Conservation (phyloP, 106 monocot species). For the Xerophyta viscosa region DNA sequence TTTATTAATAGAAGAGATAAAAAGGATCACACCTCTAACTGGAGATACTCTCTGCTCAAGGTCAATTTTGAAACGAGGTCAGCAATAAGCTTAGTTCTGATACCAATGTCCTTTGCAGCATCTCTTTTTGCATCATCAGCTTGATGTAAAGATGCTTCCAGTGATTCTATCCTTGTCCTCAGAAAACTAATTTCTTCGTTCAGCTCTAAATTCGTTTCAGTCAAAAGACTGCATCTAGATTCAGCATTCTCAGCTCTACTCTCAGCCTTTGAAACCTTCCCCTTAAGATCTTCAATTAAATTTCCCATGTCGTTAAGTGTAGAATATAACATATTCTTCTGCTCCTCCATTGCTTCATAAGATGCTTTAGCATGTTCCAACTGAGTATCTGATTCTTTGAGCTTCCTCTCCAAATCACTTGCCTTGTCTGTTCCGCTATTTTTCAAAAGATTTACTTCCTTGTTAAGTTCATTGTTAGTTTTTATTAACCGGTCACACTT, state of each 20-base stretch:
- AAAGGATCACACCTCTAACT: conserved; percentile 41
- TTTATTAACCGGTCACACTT: conserved; percentile 27
- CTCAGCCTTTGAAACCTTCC: conserved; percentile 68
- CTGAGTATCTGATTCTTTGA: conserved; percentile 63
- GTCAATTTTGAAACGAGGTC: conserved; percentile 64
- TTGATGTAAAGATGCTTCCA: conserved; percentile 52
- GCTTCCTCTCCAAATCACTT: conserved; percentile 46
- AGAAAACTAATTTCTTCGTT: conserved; percentile 66
- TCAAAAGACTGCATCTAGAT: conserved; percentile 49
- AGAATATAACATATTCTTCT: conserved; percentile 45
- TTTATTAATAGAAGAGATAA: too few species aligned
- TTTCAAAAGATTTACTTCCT: conserved; percentile 38
- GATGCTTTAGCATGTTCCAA: conserved; percentile 76
- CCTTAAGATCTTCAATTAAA: conserved; percentile 72
- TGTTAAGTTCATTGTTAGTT: conserved; percentile 42
- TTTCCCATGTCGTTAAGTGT: conserved; percentile 72
- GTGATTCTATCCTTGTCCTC: conserved; percentile 38
- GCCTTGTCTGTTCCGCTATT: conserved; percentile 30
- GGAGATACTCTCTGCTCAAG: conserved; percentile 66
- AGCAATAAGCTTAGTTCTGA: conserved; percentile 51
- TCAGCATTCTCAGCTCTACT: conserved; percentile 62
- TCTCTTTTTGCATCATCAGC: conserved; percentile 48
- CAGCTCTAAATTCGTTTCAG: conserved; percentile 77
- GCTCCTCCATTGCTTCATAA: conserved; percentile 66
- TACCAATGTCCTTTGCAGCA: conserved; percentile 65